These are phyloP conservation scores for Hericium rajendrae DNA, from an alignment of 768 basidiomycete genomes.

Conservation along the genomic window DNA sequence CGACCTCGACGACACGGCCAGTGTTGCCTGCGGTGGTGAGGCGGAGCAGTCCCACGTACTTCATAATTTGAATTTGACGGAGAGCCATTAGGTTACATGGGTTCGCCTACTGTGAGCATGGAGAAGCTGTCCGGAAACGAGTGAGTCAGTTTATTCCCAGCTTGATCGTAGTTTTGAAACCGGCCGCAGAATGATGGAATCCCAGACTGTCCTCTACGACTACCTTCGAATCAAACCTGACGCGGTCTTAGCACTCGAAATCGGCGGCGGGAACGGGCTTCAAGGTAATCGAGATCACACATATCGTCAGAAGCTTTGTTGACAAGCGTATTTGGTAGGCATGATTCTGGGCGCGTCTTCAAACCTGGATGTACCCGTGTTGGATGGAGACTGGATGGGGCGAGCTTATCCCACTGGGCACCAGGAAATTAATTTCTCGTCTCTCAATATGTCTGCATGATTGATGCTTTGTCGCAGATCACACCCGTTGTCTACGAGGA, in stretches of 20 bases:
- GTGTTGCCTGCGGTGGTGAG: neutral
- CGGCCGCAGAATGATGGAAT: neutral
- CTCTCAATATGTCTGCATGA: neutral
- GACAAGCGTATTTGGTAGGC: too few relatives aligned
- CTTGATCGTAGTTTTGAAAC: neutral
- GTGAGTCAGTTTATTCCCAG: slow-evolving; percentile 14
- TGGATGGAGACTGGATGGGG: slow-evolving; percentile 31
- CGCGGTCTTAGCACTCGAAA: slow-evolving; percentile 29
- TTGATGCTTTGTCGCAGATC: neutral
- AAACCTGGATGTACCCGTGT: slow-evolving; percentile 14
- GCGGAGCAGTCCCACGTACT: neutral
- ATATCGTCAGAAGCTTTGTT: too few relatives aligned
- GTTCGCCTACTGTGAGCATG: slow-evolving; percentile 25
- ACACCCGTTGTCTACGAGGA: neutral
- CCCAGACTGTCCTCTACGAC: slow-evolving; percentile 12
- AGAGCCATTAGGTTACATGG: slow-evolving; percentile 29
- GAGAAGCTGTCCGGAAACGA: slow-evolving; percentile 30
- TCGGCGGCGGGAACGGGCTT: slow-evolving; percentile 23
- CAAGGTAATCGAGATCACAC: neutral
- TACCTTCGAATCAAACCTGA: slow-evolving; percentile 13
- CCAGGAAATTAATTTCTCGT: neutral
- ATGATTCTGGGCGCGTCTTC: neutral
- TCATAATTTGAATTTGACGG: slow-evolving; percentile 14
- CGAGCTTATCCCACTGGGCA: slow-evolving; percentile 20
- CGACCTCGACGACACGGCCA: slow-evolving; percentile 32